phyloP scores from a whole-genome alignment of 805 yeast species.

The Naumovozyma castellii region DNA sequence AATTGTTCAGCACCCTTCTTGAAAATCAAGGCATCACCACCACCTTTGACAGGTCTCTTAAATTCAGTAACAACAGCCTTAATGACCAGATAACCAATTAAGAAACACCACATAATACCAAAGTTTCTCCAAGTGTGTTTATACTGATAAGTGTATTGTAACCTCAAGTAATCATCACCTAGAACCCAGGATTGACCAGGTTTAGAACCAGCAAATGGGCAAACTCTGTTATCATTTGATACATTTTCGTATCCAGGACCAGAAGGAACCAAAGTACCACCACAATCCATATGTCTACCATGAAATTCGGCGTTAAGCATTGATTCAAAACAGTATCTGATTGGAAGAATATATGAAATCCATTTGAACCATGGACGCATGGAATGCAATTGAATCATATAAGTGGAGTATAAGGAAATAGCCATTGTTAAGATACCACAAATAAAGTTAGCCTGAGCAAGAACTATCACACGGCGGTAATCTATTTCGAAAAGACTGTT shows the following conservation, averaged over 20 bases:
- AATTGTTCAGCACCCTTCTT: constrained; percentile 38
- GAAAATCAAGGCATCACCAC: constrained; percentile 38
- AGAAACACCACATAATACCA: constrained; percentile 51
- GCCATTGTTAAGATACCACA: constrained; percentile 44
- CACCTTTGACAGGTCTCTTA: constrained; percentile 20
- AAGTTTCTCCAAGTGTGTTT: constrained; percentile 73
- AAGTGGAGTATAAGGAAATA: constrained; percentile 49
- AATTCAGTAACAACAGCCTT: constrained; percentile 20
- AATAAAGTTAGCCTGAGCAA: constrained; percentile 48
- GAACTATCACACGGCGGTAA: constrained; percentile 42
- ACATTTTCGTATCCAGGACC: constrained; percentile 44
- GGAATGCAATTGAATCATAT: constrained; percentile 45
- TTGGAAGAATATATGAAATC: constrained; percentile 46
- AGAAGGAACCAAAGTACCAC: constrained; percentile 39
- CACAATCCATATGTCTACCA: constrained; percentile 23
- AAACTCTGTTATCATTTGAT: constrained; percentile 34
- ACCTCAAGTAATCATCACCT: constrained; percentile 50
- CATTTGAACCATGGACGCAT: constrained; percentile 64
- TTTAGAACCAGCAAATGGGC: constrained; percentile 52
- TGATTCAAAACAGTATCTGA: constrained; percentile 49
- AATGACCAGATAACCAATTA: constrained; percentile 16
- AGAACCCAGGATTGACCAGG: constrained; percentile 44
- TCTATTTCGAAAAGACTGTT: constrained; percentile 39
- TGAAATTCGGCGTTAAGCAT: constrained; percentile 30
- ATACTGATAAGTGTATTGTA: constrained; percentile 42